A percentile compares a stretch with the other conserved stretches of the same genome.
Evolutionary conservation across 2,329 filamentous ascomycete species (phyloP).

Genomic region (Stagonosporopsis tanaceti): DNA sequence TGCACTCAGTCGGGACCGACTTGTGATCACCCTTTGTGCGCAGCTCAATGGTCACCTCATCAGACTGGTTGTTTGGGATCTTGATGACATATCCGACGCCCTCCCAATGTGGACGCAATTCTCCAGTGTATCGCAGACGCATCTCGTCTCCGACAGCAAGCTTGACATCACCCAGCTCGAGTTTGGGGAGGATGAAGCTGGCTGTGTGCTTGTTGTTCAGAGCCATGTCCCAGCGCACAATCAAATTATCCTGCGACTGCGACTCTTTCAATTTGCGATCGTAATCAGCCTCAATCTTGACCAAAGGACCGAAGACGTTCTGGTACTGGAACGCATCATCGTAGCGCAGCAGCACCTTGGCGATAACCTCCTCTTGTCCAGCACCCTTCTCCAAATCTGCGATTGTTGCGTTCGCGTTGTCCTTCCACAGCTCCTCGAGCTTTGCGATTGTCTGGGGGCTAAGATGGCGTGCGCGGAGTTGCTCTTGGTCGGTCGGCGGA

Average conservation of each 20-base stretch:
- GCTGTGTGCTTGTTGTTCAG: constrained; percentile 97
- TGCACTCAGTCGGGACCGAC: constrained; percentile 92
- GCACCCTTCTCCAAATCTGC: constrained; percentile 90
- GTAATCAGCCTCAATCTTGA: constrained; percentile 99
- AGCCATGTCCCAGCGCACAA: constrained; percentile 93
- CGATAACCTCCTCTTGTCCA: constrained; percentile 92
- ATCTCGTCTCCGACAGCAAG: constrained; percentile 98
- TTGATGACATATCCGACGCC: constrained; percentile 99
- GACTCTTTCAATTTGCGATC: constrained; percentile 99
- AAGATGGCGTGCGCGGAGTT: constrained; percentile 91
- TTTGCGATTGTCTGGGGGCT: constrained; percentile 95
- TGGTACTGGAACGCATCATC: constrained; percentile 99
- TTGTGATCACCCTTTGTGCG: constrained; percentile 96
- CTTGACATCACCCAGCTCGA: constrained; percentile 97
- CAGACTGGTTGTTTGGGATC: constrained; percentile 98
- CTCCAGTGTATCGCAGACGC: constrained; percentile 95
- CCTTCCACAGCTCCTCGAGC: constrained; percentile 98
- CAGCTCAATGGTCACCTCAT: constrained; percentile 94
- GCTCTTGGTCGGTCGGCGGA: constrained; percentile 89
- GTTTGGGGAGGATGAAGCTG: constrained; percentile 94
- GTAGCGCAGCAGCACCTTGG: constrained; percentile 90
- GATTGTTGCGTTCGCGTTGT: constrained; percentile 86
- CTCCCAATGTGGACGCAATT: constrained; percentile 91
- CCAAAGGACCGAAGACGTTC: constrained; percentile 95
- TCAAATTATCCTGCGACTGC: constrained; percentile 93